Conservation (phyloP, 345 rosid species). For the Syzygium aromaticum region DNA sequence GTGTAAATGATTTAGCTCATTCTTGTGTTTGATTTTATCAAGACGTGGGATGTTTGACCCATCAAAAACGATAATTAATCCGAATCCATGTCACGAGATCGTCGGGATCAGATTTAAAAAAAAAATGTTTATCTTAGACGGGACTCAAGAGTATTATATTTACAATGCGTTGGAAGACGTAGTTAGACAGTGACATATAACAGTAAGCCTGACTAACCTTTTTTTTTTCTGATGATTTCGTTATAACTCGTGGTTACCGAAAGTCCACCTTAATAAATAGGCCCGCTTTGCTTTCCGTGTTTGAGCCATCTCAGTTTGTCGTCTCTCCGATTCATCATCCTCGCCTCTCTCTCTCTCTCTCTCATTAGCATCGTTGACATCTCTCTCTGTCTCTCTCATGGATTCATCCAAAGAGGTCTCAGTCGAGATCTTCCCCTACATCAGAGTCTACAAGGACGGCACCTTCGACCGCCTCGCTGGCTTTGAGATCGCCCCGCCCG, state of each 20-base stretch:
- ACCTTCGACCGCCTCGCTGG: conserved; percentile 51
- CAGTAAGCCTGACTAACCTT: background rate
- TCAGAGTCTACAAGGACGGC: conserved; percentile 49
- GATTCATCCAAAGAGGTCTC: conserved; percentile 17
- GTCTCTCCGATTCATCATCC: background rate
- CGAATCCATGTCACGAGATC: background rate
- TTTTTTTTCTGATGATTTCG: background rate
- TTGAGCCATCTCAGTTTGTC: background rate
- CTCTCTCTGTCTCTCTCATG: background rate
- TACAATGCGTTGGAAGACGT: background rate
- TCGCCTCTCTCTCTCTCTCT: background rate
- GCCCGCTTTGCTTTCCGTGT: background rate
- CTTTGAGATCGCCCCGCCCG: conserved; percentile 39
- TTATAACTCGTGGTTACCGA: background rate
- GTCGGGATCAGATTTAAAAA: background rate
- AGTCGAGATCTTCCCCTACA: conserved; percentile 41
- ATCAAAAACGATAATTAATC: background rate
- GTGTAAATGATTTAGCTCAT: background rate
- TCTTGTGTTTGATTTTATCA: background rate
- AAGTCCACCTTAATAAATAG: background rate
- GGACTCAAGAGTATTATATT: background rate
- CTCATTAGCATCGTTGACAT: background rate
- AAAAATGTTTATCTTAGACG: background rate
- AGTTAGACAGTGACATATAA: background rate
- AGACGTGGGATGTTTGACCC: background rate